A percentile compares a stretch with the other conserved stretches of the same genome.
phyloP scores from a whole-genome alignment of 352 stramenopile species.

The Phytophthora crassamura region DNA sequence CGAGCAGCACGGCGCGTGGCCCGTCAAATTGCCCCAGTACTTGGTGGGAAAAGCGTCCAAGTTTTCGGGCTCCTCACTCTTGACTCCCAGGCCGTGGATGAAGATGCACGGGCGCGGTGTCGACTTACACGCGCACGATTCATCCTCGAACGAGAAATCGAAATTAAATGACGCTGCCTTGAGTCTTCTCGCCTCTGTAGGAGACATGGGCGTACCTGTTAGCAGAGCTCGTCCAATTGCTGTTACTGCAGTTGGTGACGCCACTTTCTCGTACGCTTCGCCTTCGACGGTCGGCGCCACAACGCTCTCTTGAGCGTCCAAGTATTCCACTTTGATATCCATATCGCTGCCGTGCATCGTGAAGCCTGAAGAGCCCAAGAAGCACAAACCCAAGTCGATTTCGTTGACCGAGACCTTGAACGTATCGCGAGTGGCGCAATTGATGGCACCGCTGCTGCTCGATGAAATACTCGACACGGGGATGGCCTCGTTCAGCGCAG shows the following conservation, averaged over 20 bases:
- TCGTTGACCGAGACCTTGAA: conserved; percentile 37
- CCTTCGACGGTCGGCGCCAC: background rate
- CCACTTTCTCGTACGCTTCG: conserved; percentile 19
- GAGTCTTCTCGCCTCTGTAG: conserved; percentile 1
- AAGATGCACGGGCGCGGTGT: conserved; percentile 30
- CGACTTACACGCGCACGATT: conserved; percentile 21
- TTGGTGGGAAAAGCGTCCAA: conserved; percentile 16
- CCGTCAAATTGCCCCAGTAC: conserved; percentile 48
- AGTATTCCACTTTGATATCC: conserved; percentile 28
- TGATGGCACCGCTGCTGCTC: conserved; percentile 8
- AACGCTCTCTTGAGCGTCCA: conserved; percentile 18
- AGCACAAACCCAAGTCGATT: conserved; percentile 36
- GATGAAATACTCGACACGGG: conserved; percentile 18
- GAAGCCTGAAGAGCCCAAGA: conserved; percentile 14
- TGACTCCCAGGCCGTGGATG: conserved; percentile 36
- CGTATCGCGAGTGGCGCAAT: conserved; percentile 25
- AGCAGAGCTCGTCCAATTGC: conserved; percentile 21
- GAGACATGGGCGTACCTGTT: conserved; percentile 15
- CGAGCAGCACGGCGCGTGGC: conserved; percentile 45
- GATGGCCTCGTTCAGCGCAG: conserved; percentile 23
- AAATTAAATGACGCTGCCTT: conserved; percentile 19
- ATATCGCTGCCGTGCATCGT: conserved; percentile 26
- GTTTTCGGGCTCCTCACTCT: conserved; percentile 14
- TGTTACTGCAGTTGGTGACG: conserved; percentile 12
- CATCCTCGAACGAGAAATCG: conserved; percentile 13